A percentile compares a stretch with the other conserved stretches of the same genome.
Conservation (phyloP, 2,329 filamentous ascomycete species). For the Xylaria sp. region DNA sequence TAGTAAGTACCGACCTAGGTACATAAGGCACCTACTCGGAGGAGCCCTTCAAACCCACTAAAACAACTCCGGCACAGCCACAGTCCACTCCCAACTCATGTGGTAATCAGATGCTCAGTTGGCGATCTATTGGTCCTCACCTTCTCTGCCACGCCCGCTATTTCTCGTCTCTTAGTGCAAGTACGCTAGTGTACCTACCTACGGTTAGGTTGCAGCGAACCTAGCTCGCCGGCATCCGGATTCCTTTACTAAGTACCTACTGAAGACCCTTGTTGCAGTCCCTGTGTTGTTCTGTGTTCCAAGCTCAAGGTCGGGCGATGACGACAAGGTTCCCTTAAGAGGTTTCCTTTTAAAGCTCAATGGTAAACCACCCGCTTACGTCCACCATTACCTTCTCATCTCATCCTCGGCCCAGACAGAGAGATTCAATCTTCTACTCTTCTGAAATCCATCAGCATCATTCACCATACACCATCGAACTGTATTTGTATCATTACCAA, state of each 20-base stretch:
- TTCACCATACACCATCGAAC: conserved; percentile 1
- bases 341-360: conserved; percentile 22
- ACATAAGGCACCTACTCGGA: too few species aligned
- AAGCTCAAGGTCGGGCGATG: conserved; percentile 21
- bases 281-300: conserved; percentile 1
- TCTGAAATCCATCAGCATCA: neutral
- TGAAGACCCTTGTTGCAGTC: conserved; percentile 18
- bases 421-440: conserved; percentile 3
- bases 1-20: neutral
- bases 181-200: neutral
- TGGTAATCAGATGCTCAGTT: conserved; percentile 10
- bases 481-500: neutral
- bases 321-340: conserved; percentile 24
- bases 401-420: neutral
- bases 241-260: neutral
- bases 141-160: conserved; percentile 25
- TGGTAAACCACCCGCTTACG: conserved; percentile 2
- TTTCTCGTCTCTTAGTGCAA: neutral
- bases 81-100: conserved; percentile 17
- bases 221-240: conserved; percentile 23
- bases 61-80: conserved; percentile 28
- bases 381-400: conserved; percentile 4
- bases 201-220: neutral
- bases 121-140: conserved; percentile 14
- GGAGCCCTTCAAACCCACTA: neutral